A percentile compares a stretch with the other conserved stretches of the same genome.
Conservation (phyloP, 805 yeast species). For the Dipodascus albidus region DNA sequence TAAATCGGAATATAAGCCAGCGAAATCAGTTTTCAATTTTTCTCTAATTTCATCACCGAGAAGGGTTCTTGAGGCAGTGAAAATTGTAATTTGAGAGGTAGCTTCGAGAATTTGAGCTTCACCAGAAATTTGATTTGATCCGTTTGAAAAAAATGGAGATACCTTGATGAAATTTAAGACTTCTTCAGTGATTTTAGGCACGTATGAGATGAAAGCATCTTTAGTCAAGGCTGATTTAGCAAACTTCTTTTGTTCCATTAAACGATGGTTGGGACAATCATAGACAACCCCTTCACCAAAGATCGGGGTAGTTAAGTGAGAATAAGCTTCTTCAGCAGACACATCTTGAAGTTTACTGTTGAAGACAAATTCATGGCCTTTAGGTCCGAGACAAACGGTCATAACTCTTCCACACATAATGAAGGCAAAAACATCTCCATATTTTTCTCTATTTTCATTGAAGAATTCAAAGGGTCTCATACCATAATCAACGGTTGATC, state of each 20-base stretch:
- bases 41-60: slow-evolving; percentile 87
- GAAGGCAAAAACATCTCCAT: slow-evolving; percentile 92
- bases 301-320: slow-evolving; percentile 97
- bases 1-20: slow-evolving; percentile 75
- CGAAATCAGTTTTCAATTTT: slow-evolving; percentile 71
- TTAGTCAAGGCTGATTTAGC: slow-evolving; percentile 81
- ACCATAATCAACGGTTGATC: slow-evolving; percentile 82
- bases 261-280: slow-evolving; percentile 85
- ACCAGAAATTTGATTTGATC: slow-evolving; percentile 21
- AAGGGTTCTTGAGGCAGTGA: slow-evolving; percentile 87
- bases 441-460: slow-evolving; percentile 58
- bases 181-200: slow-evolving; percentile 80
- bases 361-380: slow-evolving; percentile 93
- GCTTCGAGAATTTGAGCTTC: slow-evolving; percentile 49
- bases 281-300: slow-evolving; percentile 96
- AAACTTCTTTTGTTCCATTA: slow-evolving; percentile 98
- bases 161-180: slow-evolving; percentile 49
- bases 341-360: slow-evolving; percentile 85
- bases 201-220: slow-evolving; percentile 74
- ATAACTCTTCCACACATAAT: slow-evolving; percentile 78
- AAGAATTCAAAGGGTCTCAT: slow-evolving; percentile 90
- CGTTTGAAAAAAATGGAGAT: slow-evolving; percentile 35
- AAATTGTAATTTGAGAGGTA: slow-evolving; percentile 92
- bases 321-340: slow-evolving; percentile 92
- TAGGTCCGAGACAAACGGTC: slow-evolving; percentile 95